phyloP scores from a whole-genome alignment of 345 rosid species.

The Eutrema japonicum region DNA sequence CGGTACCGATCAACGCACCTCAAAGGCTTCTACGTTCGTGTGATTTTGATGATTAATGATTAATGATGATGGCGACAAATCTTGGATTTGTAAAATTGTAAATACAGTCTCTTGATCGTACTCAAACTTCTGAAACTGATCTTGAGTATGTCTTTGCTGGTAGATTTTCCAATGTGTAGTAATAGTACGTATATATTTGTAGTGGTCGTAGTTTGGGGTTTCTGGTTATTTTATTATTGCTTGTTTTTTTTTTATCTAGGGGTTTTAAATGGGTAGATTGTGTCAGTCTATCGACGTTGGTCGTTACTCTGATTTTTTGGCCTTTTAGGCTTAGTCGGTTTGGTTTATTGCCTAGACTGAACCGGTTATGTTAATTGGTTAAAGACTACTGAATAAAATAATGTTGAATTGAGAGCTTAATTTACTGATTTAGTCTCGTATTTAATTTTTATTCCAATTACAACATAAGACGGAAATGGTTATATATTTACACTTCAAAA shows the following conservation, averaged over 20 bases:
- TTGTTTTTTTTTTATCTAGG: background rate
- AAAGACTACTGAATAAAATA: slow-evolving; percentile 5
- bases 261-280: background rate
- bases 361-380: slow-evolving; percentile 17
- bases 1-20: slow-evolving; percentile 79
- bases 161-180: background rate
- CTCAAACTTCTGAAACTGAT: slow-evolving; percentile 14
- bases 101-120: slow-evolving; percentile 27
- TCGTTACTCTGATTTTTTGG: slow-evolving; percentile 22
- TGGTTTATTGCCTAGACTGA: background rate
- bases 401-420: background rate
- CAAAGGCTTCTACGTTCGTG: slow-evolving; percentile 79
- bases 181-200: background rate
- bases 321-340: slow-evolving; percentile 3
- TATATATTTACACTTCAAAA: no score
- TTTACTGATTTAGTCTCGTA: background rate
- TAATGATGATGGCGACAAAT: slow-evolving; percentile 32
- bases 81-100: slow-evolving; percentile 33
- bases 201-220: background rate
- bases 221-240: background rate
- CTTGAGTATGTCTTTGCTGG: slow-evolving; percentile 16
- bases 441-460: no score
- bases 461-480: no score
- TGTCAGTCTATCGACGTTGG: slow-evolving; percentile 7
- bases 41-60: slow-evolving; percentile 24